These are phyloP conservation scores for Cercospora sp. DNA, from an alignment of 2,329 filamentous ascomycete species.

Conservation along the genomic window DNA sequence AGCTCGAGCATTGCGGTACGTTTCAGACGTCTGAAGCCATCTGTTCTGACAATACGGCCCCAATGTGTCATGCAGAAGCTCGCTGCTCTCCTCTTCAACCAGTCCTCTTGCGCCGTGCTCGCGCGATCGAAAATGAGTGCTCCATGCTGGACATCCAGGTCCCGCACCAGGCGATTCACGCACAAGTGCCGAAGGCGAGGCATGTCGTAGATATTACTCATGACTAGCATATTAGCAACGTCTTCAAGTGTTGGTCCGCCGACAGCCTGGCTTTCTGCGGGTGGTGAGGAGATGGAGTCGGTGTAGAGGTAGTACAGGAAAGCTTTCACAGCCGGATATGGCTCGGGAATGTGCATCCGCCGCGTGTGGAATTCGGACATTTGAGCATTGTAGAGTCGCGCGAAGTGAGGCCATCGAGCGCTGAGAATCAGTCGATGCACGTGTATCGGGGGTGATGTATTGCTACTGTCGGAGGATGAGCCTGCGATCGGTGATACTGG, in stretches of 20 bases:
- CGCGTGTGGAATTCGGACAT: conserved; percentile 98
- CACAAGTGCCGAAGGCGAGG: conserved; percentile 87
- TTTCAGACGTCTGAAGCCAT: conserved; percentile 79
- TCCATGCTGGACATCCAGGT: conserved; percentile 91
- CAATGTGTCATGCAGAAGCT: conserved; percentile 89
- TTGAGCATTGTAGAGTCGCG: conserved; percentile 83
- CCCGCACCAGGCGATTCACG: conserved; percentile 83
- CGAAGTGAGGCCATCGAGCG: conserved; percentile 95
- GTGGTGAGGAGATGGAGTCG: conserved; percentile 67
- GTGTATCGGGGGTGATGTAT: conserved; percentile 79
- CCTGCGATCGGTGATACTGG: conserved; percentile 20
- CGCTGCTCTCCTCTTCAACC: conserved; percentile 85
- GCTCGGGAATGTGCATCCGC: conserved; percentile 96
- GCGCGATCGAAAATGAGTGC: conserved; percentile 97
- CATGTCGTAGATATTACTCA: conserved; percentile 98
- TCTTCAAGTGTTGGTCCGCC: conserved; percentile 66
- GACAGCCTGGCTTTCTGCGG: conserved; percentile 28
- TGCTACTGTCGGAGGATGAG: conserved; percentile 24
- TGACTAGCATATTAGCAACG: conserved; percentile 89
- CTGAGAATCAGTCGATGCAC: conserved; percentile 94
- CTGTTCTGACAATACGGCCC: conserved; percentile 88
- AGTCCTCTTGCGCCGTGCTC: conserved; percentile 84
- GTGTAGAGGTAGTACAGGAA: conserved; percentile 98
- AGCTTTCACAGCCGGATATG: conserved; percentile 88
- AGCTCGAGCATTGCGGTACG: conserved; percentile 81